These are phyloP conservation scores for Coemansia sp. DNA, from an alignment of 192 early-diverging fungal species.

Conservation along the genomic window DNA sequence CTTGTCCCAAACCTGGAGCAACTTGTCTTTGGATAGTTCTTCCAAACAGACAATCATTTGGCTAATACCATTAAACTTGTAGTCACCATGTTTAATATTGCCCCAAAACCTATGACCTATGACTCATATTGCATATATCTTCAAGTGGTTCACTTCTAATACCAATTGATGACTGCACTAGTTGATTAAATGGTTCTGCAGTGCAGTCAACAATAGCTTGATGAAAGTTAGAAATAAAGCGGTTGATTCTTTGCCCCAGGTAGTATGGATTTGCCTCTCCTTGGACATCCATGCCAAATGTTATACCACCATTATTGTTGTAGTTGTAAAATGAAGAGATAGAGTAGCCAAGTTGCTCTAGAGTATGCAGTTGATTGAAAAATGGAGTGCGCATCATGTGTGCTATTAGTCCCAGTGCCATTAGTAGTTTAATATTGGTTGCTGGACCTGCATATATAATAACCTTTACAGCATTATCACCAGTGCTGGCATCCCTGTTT, in stretches of 20 bases:
- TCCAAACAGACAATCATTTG: background rate
- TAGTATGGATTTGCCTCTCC: slow-evolving; percentile 76
- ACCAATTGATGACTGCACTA: slow-evolving; percentile 25
- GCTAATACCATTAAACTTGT: background rate
- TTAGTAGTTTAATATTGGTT: slow-evolving; percentile 56
- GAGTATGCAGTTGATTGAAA: slow-evolving; percentile 89
- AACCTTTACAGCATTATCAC: slow-evolving; percentile 80
- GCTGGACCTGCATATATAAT: slow-evolving; percentile 73
- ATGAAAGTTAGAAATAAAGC: slow-evolving; percentile 64
- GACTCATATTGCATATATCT: background rate
- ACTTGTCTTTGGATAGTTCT: background rate
- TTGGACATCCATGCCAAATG: slow-evolving; percentile 71
- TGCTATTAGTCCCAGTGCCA: slow-evolving; percentile 60
- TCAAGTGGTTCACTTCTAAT: background rate
- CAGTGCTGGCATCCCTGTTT: slow-evolving; percentile 64
- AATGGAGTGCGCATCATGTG: slow-evolving; percentile 75
- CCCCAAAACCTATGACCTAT: background rate
- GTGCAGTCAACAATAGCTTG: slow-evolving; percentile 2
- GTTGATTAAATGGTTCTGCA: slow-evolving; percentile 57
- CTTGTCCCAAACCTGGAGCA: slow-evolving; percentile 27
- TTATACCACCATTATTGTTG: background rate
- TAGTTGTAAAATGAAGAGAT: background rate
- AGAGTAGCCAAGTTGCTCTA: slow-evolving; percentile 75
- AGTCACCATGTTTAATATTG: background rate
- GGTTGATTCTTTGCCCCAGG: slow-evolving; percentile 71